phyloP scores from a whole-genome alignment of 2,329 filamentous ascomycete species.

The Parasarocladium wereldwijsianum region DNA sequence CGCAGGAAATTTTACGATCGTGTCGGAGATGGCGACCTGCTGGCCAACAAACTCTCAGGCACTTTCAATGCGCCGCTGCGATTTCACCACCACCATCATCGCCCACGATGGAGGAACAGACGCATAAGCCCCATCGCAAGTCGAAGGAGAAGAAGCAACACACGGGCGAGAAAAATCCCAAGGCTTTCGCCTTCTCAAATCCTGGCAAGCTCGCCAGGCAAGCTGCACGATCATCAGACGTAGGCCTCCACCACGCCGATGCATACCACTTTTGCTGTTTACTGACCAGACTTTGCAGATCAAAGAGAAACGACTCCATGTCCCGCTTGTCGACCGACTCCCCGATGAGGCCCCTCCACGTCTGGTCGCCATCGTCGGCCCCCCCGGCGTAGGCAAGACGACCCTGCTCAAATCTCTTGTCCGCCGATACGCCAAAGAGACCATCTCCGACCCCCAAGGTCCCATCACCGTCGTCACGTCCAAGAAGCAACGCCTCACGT shows the following conservation, averaged over 20 bases:
- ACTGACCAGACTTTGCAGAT: conserved; percentile 40
- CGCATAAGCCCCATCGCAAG: conserved; percentile 73
- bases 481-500: conserved; percentile 87
- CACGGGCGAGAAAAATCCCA: conserved; percentile 71
- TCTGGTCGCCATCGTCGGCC: conserved; percentile 86
- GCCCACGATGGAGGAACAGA: conserved; percentile 62
- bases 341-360: conserved; percentile 91
- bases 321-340: conserved; percentile 87
- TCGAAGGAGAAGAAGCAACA: conserved; percentile 77
- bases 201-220: conserved; percentile 69
- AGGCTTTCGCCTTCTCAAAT: conserved; percentile 75
- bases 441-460: conserved; percentile 74
- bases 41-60: conserved; percentile 7
- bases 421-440: conserved; percentile 89
- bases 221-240: conserved; percentile 58
- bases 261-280: neutral
- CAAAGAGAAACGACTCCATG: conserved; percentile 91
- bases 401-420: conserved; percentile 91
- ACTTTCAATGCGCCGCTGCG: conserved; percentile 6
- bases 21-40: conserved; percentile 7
- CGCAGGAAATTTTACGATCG: conserved; percentile 12
- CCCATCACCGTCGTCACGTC: conserved; percentile 94
- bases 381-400: conserved; percentile 89
- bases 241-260: conserved; percentile 18
- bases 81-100: conserved; percentile 8